Base-by-base conservation (phyloP, 2,329 filamentous ascomycete genomes). In the Davidsoniella virescens region DNA sequence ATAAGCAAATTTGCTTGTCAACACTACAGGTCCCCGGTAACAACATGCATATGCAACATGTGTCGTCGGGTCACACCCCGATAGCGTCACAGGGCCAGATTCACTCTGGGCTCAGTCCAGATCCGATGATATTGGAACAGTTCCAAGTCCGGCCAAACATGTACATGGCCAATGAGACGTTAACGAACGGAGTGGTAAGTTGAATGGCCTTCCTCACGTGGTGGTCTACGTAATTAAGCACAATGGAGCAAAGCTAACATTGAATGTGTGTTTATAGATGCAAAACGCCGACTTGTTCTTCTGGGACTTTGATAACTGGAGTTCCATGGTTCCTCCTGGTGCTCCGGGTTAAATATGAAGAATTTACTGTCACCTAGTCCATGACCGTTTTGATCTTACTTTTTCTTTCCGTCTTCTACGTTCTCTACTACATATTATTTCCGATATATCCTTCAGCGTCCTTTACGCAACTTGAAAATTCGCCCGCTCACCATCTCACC, bases 1-100 rank as follows among this genome's bases (percentile, higher is more conserved):
- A 72, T 23, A 62, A 58, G 29, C 53, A 62, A 20, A 54, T 59
- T 9, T 23, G 29, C 12, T 17, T 45, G n/a, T 46, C 49, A 25
- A 18, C 42, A 18, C 43, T 45, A 36, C 17, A 36, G 26, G 3
- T 12, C 1, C 25, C 14, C 9, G 9, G 12, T 6, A 45, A 45
- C 18, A 23, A 23, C 7, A 16, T 29, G 8, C 26, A 47, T 20
- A 36, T 47, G 25, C 16, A 23, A 5, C 44, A 47, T 36, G n/a
- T 16, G 44, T 38, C 38, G 44, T 10, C 26, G 9, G 18, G 44
- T 5, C 43, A 45, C 17, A 26, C 17, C 12, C 39, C 44, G 8
- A 47, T 42, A 20, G 44, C 50, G 17, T 26, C 42, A 43, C 39
- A 49, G 26, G 29, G 44, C 16, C 48, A 51, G 18, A 20, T 47